Percentiles rank a stretch among this genome's conserved stretches.
phyloP scores from a whole-genome alignment of 306 rosid genomes.

The Acacia confusa region DNA sequence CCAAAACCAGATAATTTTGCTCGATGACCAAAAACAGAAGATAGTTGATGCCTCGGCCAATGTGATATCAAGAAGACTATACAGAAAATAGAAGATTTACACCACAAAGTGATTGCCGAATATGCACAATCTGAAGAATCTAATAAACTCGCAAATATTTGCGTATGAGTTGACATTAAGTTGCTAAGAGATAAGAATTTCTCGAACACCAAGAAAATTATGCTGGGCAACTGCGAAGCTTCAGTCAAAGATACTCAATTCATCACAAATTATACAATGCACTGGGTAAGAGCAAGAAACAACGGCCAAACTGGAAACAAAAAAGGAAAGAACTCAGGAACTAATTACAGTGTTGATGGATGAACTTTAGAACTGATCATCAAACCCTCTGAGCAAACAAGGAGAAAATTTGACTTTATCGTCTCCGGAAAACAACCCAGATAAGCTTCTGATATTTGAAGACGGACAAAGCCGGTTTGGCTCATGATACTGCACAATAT shows the following conservation, averaged over 20 bases:
- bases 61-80: background rate
- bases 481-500: background rate
- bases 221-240: conserved; percentile 22
- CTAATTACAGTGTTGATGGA: conserved; percentile 12
- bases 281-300: conserved; percentile 7
- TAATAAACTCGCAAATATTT: background rate
- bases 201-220: conserved; percentile 30
- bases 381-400: background rate
- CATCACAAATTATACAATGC: conserved; percentile 21
- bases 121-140: conserved; percentile 18
- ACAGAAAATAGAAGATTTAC: conserved; percentile 11
- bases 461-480: conserved; percentile 10
- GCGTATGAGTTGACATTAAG: conserved; percentile 19
- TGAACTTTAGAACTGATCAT: conserved; percentile 7
- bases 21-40: conserved; percentile 1
- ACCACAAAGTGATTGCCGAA: conserved; percentile 2
- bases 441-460: background rate
- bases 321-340: conserved; percentile 11
- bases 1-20: conserved; percentile 7
- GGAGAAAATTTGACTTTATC: conserved; percentile 17
- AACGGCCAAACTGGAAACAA: background rate
- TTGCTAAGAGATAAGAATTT: conserved; percentile 11
- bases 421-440: conserved; percentile 8
- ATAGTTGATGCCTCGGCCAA: background rate
- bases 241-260: conserved; percentile 21